Base-by-base conservation (phyloP, 805 yeast species). In the Nakazawaea siamensis region DNA sequence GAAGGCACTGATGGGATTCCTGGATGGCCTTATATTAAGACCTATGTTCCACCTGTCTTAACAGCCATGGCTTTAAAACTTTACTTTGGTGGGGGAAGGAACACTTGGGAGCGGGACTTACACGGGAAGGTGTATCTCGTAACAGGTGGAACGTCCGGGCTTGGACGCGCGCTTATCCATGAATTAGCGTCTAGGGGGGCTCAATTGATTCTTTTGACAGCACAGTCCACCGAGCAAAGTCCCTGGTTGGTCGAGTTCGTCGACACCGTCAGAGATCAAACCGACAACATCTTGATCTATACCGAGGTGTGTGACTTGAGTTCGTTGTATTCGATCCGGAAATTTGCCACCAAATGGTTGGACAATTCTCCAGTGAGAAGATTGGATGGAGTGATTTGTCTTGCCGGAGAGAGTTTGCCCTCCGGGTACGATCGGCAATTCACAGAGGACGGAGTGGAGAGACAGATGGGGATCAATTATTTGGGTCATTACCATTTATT, bases 101-200 rank as follows among this genome's bases (percentile, higher is more conserved):
- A 90, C 57, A 82, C 87, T 0, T 90, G 96, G 95, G 95, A 85
- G 42, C 68, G 97, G 40, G 88, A 87, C 44, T 58, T 90, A 52
- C 95, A 92, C 51, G 97, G 97, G 1, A 76, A 78, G 49, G 97
- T 88, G 4, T 81, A 67, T 47, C 62, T 83, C 15, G 66, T 84
- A 5, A 81, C 92, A 0, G 98, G 98, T n/a, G 98, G 95, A 2
- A 90, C 97, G 0, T 70, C 94, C 1, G 97, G 97, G 0, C 54
- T 86, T 41, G 98, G 98, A 1, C 80, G 90, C 0, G 70, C 73
- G 3, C 69, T 83, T 4, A 92, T 74, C 0, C 64, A 67, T 24
- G 87, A 87, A 21, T 53, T 92, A 47, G 97, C 97, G 0, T 37
- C 45, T 0, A 58, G 73, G 33, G 98, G 98, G 3, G 97, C 97